Evolutionary conservation across 106 monocot genomes (phyloP).

Genomic region (Iris macrosiphon): DNA sequence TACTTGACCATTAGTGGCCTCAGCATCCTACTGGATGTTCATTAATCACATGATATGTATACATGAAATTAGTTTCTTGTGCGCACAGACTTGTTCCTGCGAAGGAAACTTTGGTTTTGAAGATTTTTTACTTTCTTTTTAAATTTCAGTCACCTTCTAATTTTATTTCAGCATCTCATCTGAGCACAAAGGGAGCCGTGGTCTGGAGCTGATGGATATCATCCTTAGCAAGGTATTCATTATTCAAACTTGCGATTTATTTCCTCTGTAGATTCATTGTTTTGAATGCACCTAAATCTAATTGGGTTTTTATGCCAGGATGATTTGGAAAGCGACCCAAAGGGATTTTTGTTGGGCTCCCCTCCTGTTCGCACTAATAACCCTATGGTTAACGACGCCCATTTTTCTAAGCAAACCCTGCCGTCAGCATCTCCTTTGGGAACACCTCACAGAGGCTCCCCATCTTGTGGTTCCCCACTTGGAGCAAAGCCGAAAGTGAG

Average conservation of each 20-base stretch:
- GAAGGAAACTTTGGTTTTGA: background rate
- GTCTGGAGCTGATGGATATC: background rate
- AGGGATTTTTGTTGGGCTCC: conserved; percentile 47
- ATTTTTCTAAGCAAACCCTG: conserved; percentile 35
- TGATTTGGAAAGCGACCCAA: conserved; percentile 32
- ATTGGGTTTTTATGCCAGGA: conserved; percentile 24
- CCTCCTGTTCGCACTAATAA: conserved; percentile 61
- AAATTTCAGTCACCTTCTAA: background rate
- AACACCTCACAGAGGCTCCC: background rate
- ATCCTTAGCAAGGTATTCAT: conserved; percentile 3
- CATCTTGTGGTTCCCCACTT: background rate
- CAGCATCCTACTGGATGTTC: no score
- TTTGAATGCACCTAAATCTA: background rate
- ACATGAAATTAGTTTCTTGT: no score
- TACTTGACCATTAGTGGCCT: no score
- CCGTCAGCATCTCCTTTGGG: background rate
- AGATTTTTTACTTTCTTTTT: background rate
- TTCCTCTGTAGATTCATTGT: no score
- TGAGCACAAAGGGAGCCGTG: background rate
- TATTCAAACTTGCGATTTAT: background rate
- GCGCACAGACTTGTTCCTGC: background rate
- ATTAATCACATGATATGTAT: no score
- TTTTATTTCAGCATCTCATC: conserved; percentile 4
- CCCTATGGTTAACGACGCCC: conserved; percentile 43
- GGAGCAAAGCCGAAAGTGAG: conserved; percentile 2